Conservation (phyloP, 306 rosid species). For the Medicago ruthenica region DNA sequence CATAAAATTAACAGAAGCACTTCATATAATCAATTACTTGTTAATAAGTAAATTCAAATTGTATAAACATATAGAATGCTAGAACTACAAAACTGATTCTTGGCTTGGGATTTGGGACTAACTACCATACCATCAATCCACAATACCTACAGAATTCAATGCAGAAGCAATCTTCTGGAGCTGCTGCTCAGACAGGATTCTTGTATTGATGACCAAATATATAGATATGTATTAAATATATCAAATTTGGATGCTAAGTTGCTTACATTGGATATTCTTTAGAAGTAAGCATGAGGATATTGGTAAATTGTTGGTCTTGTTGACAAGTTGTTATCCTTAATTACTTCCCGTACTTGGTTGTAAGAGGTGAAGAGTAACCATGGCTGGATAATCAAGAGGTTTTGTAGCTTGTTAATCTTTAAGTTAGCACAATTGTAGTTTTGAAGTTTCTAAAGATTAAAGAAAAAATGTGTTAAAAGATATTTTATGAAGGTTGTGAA, state of each 20-base stretch:
- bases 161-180: background rate
- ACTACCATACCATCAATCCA: background rate
- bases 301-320: slow-evolving; percentile 5
- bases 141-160: background rate
- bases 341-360: slow-evolving; percentile 4
- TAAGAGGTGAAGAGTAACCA: slow-evolving; percentile 1
- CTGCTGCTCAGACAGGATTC: too few relatives aligned
- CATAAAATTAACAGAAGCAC: slow-evolving; percentile 6
- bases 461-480: background rate
- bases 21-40: background rate
- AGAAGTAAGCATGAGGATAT: too few relatives aligned
- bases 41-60: background rate
- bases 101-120: slow-evolving; percentile 4
- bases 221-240: too few relatives aligned
- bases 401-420: slow-evolving; percentile 11
- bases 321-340: background rate
- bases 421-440: background rate
- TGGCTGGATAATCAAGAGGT: background rate
- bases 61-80: background rate
- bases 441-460: slow-evolving; percentile 6
- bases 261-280: too few relatives aligned
- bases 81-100: background rate
- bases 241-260: too few relatives aligned
- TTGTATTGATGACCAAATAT: too few relatives aligned
- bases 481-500: background rate